Base-by-base conservation (phyloP, 106 monocot genomes). In the Acorus gramineus region DNA sequence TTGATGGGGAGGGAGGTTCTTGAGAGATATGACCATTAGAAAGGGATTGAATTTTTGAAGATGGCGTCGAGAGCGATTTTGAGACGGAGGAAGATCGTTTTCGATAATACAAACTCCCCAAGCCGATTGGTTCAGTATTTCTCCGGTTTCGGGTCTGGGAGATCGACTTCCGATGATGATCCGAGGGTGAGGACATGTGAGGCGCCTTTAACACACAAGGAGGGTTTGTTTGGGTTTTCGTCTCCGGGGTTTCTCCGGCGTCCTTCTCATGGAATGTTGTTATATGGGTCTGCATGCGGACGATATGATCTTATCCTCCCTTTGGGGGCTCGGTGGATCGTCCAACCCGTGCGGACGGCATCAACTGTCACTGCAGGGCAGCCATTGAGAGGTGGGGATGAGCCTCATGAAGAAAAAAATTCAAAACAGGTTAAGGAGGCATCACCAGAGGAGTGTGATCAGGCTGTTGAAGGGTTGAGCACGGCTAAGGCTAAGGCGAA, bases 31-130 rank as follows among this genome's bases (percentile, higher is more conserved):
- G 78, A 82, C 12, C 11, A 64, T 11, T 5, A 51, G 47, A 53
- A 76, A 75, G 53, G 47, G 45, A 72, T 1, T 61, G 61, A 61
- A 60, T 53, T 47, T 56, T 11, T 46, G 57, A 55, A 8, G 60
- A 86, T 86, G 86, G 91, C 91, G 64, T 86, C 79, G 11, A 74
- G 77, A 61, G 81, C 79, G 51, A 67, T 86, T 66, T 44, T 57
- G 52, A 79, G 72, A 44, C 70, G 79, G 54, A 86, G 72, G 66
- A 81, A 73, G 69, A 44, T 68, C 60, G 9, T 92, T 7, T 65
- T 92, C 44, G 71, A 84, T 10, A 74, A 74, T 13, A 61, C 82
- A 9, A 72, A 58, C 59, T 42, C 45, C 6, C 60, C 74, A 14
- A 44, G 47, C 51, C 73, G 76, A n/a, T 53, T 74, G 28, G 69